Evolutionary conservation across 495 filamentous ascomycete genomes (phyloP).

Genomic region (Annulohypoxylon maeteangense): DNA sequence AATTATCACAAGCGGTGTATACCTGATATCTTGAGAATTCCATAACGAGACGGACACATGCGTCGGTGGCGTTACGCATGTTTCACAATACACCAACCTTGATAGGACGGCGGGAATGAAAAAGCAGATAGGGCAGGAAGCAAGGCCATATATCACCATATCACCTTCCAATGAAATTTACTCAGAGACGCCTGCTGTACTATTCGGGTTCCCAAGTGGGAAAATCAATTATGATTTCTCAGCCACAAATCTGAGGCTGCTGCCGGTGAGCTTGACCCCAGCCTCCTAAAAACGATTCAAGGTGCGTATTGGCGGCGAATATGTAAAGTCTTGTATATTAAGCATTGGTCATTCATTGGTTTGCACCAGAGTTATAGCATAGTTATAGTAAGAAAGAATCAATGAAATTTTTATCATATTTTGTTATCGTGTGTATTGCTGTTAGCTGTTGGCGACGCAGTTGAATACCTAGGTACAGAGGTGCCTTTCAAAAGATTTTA

Average conservation of each 20-base stretch:
- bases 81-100: slow-evolving; percentile 1
- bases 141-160: background rate
- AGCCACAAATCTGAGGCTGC: slow-evolving; percentile 1
- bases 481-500: too few species aligned
- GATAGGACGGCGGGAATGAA: background rate
- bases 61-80: slow-evolving; percentile 14
- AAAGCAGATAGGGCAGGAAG: slow-evolving; percentile 9
- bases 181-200: background rate
- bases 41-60: background rate
- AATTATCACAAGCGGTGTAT: slow-evolving; percentile 5
- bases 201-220: background rate
- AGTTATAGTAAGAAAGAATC: too few species aligned
- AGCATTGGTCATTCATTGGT: too few species aligned
- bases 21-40: background rate
- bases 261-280: background rate
- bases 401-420: too few species aligned
- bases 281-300: background rate
- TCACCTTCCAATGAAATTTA: background rate
- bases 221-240: background rate
- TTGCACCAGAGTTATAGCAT: too few species aligned
- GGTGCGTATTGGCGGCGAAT: too few species aligned
- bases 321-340: too few species aligned
- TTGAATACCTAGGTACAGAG: too few species aligned
- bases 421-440: too few species aligned
- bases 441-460: too few species aligned